Conservation (phyloP, 352 stramenopile genomes). For the Pythium sukuiense region DNA sequence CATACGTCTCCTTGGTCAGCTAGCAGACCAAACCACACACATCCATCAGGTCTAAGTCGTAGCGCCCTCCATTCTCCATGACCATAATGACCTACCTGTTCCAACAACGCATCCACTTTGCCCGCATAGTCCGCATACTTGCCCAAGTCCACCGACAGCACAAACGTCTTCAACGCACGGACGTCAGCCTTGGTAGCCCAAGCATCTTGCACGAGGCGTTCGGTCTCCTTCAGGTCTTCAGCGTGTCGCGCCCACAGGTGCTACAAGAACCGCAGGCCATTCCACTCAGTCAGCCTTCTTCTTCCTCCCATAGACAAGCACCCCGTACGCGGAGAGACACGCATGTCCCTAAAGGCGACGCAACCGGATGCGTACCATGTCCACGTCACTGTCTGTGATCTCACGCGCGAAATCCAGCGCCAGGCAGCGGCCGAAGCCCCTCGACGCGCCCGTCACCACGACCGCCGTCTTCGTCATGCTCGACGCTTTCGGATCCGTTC, state of each 20-base stretch:
- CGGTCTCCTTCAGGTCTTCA: conserved; percentile 54
- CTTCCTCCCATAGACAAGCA: not conserved
- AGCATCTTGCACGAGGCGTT: conserved; percentile 35
- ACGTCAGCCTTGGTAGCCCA: conserved; percentile 24
- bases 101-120: conserved; percentile 50
- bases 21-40: conserved; percentile 3
- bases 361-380: conserved; percentile 41
- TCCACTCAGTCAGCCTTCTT: not conserved
- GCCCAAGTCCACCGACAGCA: conserved; percentile 49
- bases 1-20: conserved; percentile 37
- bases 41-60: not conserved
- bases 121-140: conserved; percentile 41
- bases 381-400: conserved; percentile 34
- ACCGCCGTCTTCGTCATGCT: conserved; percentile 41
- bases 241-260: conserved; percentile 57
- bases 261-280: conserved; percentile 24
- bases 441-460: conserved; percentile 81
- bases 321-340: not conserved
- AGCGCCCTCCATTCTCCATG: conserved; percentile 6
- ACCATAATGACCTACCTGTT: conserved; percentile 16
- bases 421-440: conserved; percentile 79
- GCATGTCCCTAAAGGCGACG: not conserved
- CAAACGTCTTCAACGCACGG: conserved; percentile 34
- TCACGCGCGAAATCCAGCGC: conserved; percentile 63
- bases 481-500: not conserved